Conservation (phyloP, 306 rosid species). For the Cicer pinnatifidum region DNA sequence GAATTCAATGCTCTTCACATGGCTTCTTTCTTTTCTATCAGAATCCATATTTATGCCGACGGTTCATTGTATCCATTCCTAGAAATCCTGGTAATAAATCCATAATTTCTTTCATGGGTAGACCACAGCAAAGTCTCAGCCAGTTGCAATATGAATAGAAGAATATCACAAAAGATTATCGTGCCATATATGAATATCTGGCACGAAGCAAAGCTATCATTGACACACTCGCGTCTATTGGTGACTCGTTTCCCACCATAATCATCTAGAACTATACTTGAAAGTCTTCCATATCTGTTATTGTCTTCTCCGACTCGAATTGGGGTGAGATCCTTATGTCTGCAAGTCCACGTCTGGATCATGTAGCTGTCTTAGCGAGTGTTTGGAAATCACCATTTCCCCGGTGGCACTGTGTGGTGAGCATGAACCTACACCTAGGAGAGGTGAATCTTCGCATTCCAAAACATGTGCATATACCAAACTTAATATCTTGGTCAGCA, state of each 20-base stretch:
- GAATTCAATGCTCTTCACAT: not conserved
- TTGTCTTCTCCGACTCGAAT: not conserved
- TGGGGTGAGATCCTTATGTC: slow-evolving; percentile 9
- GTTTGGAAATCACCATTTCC: too few species aligned
- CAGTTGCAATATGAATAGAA: not conserved
- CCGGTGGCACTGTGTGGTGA: too few species aligned
- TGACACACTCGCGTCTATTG: not conserved
- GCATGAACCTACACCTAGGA: too few species aligned
- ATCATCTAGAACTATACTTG: slow-evolving; percentile 10
- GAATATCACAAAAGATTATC: not conserved
- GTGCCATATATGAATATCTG: too few species aligned
- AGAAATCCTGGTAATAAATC: too few species aligned
- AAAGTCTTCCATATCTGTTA: not conserved
- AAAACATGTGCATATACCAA: not conserved
- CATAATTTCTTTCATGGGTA: too few species aligned
- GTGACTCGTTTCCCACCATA: not conserved
- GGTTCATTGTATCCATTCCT: not conserved
- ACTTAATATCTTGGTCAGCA: not conserved
- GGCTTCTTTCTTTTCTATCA: not conserved
- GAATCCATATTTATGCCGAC: not conserved
- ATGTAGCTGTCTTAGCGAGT: not conserved
- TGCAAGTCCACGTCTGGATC: not conserved
- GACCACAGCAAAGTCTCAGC: too few species aligned
- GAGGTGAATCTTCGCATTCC: too few species aligned
- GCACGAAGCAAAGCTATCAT: not conserved